phyloP scores from a whole-genome alignment of 495 filamentous ascomycete species.

The Aspergillus baeticus region DNA sequence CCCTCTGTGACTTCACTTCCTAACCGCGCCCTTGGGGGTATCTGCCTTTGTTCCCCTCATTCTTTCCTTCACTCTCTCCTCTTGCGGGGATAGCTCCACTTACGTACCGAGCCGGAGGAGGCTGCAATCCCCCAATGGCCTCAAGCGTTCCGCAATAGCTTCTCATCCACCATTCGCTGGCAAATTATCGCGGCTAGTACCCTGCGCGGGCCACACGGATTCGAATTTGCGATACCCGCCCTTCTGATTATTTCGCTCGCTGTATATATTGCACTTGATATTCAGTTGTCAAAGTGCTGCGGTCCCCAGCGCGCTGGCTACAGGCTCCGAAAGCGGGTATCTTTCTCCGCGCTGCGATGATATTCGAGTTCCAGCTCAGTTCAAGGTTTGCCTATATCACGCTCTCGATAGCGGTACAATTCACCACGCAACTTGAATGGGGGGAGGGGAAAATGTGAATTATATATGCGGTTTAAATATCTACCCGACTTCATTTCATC shows the following conservation, averaged over 20 bases:
- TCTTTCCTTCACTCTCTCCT: background rate
- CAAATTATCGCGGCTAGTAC: conserved; percentile 6
- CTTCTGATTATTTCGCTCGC: background rate
- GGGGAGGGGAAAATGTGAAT: conserved; percentile 7
- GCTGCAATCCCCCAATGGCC: conserved; percentile 13
- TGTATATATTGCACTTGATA: background rate
- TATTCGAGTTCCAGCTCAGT: background rate
- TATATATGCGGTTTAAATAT: background rate
- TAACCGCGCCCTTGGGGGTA: background rate
- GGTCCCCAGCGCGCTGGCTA: background rate
- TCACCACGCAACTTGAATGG: background rate
- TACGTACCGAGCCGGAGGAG: conserved; percentile 3
- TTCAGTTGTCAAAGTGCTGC: background rate
- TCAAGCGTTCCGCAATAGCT: conserved; percentile 6
- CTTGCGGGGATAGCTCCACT: background rate
- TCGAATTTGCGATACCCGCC: background rate
- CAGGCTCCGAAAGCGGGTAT: background rate
- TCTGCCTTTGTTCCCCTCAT: conserved; percentile 1
- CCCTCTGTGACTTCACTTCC: background rate
- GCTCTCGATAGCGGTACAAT: background rate
- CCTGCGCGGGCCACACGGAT: conserved; percentile 2
- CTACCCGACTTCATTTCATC: background rate
- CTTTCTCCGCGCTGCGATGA: conserved; percentile 10
- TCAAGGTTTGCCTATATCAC: background rate
- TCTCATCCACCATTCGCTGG: background rate